Base-by-base conservation (phyloP, 2,329 filamentous ascomycete genomes). In the Aspergillus spinulosporus region DNA sequence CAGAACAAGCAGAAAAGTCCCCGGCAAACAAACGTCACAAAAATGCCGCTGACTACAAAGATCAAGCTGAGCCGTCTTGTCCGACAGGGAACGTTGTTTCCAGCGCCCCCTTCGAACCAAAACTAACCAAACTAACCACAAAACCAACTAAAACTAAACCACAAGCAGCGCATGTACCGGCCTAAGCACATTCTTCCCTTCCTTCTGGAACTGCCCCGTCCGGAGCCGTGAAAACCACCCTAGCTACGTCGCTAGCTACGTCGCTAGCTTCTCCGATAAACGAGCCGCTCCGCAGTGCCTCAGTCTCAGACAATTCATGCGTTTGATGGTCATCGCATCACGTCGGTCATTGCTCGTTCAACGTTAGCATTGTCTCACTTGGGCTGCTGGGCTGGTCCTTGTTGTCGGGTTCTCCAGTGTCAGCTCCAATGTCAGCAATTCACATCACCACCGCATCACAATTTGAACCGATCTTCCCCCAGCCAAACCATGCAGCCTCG, bases 241-340 rank as follows among this genome's bases (percentile, higher is more conserved):
- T 21, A 21, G 21, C 21, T 21, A 21, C 21, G 21, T 21, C 21
- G 21, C 21, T 9, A 44, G 29, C 26, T 28, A 28, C 26, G 26
- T 28, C 26, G 12, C 39, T 21, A 42, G 14, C 42, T 46, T 11
- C 37, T 48, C 15, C 14, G 8, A 43, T 29, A 15, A 5, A 31
- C 28, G 47, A 55, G 54, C 48, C 54, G 44, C 54, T 40, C 36
- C 28, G 15, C 50, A 43, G 14, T 39, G 36, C 36, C 36, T 39
- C 36, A 39, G 43, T 36, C 46, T 48, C 48, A 47, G 34, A 40
- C 52, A 52, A 52, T 52, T 51, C 34, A 42, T 46, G 48, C 21
- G 36, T 43, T 28, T 52, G 54, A 52, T 52, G 34, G 32, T 49
- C 29, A 39, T 12, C 37, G 7, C 34, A 36, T 36, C 28, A 34